These are phyloP conservation scores for Aspergillus quadricinctus DNA, from an alignment of 2,329 filamentous ascomycete genomes.

Conservation along the genomic window DNA sequence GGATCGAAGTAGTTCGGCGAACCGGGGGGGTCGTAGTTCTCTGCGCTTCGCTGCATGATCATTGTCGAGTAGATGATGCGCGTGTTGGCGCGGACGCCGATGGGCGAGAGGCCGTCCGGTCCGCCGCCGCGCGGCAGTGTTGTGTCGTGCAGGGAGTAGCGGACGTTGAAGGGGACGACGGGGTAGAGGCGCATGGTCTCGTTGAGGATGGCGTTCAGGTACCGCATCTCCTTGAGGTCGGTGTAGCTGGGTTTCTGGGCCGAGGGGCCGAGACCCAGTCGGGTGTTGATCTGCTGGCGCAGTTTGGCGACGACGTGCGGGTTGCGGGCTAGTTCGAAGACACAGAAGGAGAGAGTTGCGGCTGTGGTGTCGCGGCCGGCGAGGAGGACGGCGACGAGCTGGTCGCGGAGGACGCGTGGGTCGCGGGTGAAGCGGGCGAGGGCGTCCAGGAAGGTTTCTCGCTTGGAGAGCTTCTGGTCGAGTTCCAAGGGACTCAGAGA, in stretches of 20 bases:
- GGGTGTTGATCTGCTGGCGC: slow-evolving; percentile 65
- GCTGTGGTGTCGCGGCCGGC: slow-evolving; percentile 84
- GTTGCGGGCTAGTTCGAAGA: slow-evolving; percentile 75
- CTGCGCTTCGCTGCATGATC: slow-evolving; percentile 48
- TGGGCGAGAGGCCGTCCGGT: slow-evolving; percentile 40
- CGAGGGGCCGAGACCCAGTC: slow-evolving; percentile 58
- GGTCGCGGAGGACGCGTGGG: slow-evolving; percentile 66
- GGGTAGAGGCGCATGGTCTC: slow-evolving; percentile 77
- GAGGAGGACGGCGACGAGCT: slow-evolving; percentile 75
- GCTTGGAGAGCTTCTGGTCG: slow-evolving; percentile 63
- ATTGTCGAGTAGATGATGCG: slow-evolving; percentile 49
- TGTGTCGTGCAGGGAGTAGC: slow-evolving; percentile 67
- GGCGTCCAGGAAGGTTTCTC: slow-evolving; percentile 81
- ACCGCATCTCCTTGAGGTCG: slow-evolving; percentile 83
- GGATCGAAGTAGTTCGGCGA: slow-evolving; percentile 38
- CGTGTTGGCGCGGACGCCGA: slow-evolving; percentile 47
- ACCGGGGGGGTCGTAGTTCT: slow-evolving; percentile 45
- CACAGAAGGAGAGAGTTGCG: slow-evolving; percentile 70
- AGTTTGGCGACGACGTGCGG: slow-evolving; percentile 65
- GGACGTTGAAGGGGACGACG: slow-evolving; percentile 73
- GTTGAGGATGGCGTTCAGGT: slow-evolving; percentile 66
- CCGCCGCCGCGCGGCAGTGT: slow-evolving; percentile 65
- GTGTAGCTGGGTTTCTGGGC: slow-evolving; percentile 59
- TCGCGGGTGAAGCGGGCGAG: slow-evolving; percentile 73
- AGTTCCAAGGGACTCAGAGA: slow-evolving; percentile 67